Percentiles rank a stretch among this genome's conserved stretches.
Evolutionary conservation across 1,284 basidiomycete genomes (phyloP).

Genomic region (Filobasidium uniguttulatum): DNA sequence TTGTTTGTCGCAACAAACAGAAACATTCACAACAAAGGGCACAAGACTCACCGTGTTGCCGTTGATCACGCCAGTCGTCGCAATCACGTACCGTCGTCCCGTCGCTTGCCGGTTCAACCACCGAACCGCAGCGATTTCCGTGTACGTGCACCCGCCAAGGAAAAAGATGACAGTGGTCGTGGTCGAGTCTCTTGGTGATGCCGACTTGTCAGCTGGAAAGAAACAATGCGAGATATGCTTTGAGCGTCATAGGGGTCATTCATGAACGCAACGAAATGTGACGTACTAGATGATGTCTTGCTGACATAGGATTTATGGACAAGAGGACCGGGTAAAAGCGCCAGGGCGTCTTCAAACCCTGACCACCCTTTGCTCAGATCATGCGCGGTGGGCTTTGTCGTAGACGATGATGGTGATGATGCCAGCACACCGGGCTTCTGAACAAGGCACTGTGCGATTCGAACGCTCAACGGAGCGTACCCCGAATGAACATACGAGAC

Average conservation of each 20-base stretch:
- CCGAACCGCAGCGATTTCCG: slow-evolving; percentile 85
- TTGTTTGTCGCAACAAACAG: neutral
- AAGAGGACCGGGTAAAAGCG: slow-evolving; percentile 65
- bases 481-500: slow-evolving; percentile 94
- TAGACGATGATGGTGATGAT: no score
- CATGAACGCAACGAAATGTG: no score
- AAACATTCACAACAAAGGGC: no score
- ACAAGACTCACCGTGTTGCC: slow-evolving; percentile 38
- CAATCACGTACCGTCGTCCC: slow-evolving; percentile 70
- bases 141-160: slow-evolving; percentile 95
- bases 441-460: slow-evolving; percentile 81
- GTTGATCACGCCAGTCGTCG: slow-evolving; percentile 74
- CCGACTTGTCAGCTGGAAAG: no score
- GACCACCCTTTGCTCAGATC: slow-evolving; percentile 92
- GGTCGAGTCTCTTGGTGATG: slow-evolving; percentile 38
- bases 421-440: slow-evolving; percentile 72
- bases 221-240: no score
- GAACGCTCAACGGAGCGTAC: slow-evolving; percentile 82
- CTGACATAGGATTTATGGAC: no score
- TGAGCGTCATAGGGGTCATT: no score
- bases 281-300: no score
- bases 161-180: slow-evolving; percentile 90
- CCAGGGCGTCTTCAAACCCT: slow-evolving; percentile 81
- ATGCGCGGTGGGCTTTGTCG: slow-evolving; percentile 64
- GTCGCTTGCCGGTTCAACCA: slow-evolving; percentile 73